phyloP scores from a whole-genome alignment of 1,284 basidiomycete genomes.

The Papiliotrema fonsecae region DNA sequence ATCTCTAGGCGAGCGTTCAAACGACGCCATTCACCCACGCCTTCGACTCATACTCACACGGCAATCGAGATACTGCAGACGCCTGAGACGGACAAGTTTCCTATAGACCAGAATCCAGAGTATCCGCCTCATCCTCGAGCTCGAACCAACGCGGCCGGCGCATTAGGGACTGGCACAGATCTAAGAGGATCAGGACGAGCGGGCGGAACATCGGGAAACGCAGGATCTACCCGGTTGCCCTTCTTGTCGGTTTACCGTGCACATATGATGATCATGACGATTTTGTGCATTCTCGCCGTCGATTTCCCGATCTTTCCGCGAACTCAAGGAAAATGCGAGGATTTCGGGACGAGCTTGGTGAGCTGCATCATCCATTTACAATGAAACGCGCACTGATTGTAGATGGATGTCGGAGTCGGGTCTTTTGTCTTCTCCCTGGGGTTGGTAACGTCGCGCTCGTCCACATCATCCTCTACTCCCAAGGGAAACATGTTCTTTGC shows the following conservation, averaged over 20 bases:
- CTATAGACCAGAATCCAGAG: not conserved
- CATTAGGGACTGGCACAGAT: no score
- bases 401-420: conserved; percentile 98
- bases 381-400: not conserved
- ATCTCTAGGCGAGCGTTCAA: conserved; percentile 5
- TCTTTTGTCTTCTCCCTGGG: conserved; percentile 81
- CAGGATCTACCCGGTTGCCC: conserved; percentile 31
- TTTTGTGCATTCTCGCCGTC: conserved; percentile 87
- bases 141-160: no score
- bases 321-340: conserved; percentile 84
- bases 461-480: conserved; percentile 5
- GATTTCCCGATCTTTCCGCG: conserved; percentile 93
- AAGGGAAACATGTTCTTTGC: conserved; percentile 4
- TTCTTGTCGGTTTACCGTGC: conserved; percentile 85
- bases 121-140: not conserved
- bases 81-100: conserved; percentile 13
- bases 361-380: not conserved
- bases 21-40: conserved; percentile 21
- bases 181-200: conserved; percentile 1
- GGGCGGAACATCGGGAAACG: not conserved
- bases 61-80: conserved; percentile 24
- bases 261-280: conserved; percentile 92
- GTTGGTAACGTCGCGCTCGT: conserved; percentile 64
- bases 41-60: conserved; percentile 22
- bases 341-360: conserved; percentile 86